phyloP scores from a whole-genome alignment of 805 yeast genomes.

The Lipomyces kockii region DNA sequence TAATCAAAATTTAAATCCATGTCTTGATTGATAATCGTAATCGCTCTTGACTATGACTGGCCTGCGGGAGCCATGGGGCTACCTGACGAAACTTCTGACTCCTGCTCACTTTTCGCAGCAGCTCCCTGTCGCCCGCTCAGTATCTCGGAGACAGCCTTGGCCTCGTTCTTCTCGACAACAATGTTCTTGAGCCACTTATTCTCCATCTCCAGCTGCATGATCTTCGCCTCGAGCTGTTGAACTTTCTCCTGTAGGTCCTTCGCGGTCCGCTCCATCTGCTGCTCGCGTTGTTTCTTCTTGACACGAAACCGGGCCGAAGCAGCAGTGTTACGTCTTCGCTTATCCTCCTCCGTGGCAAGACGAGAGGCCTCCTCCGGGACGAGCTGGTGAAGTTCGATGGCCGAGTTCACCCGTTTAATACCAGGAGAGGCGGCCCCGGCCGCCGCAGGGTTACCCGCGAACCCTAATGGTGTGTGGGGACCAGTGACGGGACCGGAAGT shows the following conservation, averaged over 20 bases:
- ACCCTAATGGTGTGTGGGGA: neutral
- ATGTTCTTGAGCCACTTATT: constrained; percentile 81
- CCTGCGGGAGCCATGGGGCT: neutral
- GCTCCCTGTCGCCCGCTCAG: constrained; percentile 10
- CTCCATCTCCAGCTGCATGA: constrained; percentile 90
- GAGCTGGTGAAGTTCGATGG: neutral
- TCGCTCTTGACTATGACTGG: neutral
- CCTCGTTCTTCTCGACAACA: constrained; percentile 71
- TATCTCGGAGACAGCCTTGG: constrained; percentile 35
- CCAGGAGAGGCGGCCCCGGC: constrained; percentile 9
- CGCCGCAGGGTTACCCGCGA: constrained; percentile 7
- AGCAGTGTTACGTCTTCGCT: constrained; percentile 86
- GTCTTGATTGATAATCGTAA: neutral
- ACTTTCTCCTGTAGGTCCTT: constrained; percentile 74
- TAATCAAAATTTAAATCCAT: neutral
- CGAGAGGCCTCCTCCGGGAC: constrained; percentile 36
- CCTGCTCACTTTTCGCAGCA: constrained; percentile 10
- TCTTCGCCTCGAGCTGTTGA: constrained; percentile 66
- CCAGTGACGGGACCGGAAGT: neutral
- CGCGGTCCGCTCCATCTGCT: constrained; percentile 80
- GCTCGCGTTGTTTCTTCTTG: constrained; percentile 89
- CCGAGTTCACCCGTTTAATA: constrained; percentile 39
- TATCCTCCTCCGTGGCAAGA: constrained; percentile 59
- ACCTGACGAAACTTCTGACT: neutral
- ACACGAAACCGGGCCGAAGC: constrained; percentile 93